Percentiles rank a stretch among this genome's conserved stretches.
These are phyloP conservation scores for Geranomyces variabilis DNA, from an alignment of 192 early-diverging fungal species.

Conservation along the genomic window DNA sequence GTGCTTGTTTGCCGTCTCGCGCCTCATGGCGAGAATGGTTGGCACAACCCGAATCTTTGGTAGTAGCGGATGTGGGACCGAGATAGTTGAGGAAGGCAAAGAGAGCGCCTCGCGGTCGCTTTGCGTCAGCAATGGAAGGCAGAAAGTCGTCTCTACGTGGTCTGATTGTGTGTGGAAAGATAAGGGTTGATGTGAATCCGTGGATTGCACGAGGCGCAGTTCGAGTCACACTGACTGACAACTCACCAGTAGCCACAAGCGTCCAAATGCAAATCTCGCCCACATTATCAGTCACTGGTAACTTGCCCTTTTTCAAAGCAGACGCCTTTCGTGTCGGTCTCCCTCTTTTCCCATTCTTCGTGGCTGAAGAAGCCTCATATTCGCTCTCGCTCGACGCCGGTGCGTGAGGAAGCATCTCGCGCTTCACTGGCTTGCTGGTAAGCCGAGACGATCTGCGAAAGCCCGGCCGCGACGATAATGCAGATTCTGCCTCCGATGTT, in stretches of 20 bases:
- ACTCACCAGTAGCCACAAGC: constrained; percentile 79
- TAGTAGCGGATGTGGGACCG: constrained; percentile 3
- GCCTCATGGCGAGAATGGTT: not conserved
- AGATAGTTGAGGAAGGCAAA: constrained; percentile 2
- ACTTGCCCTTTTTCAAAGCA: constrained; percentile 5
- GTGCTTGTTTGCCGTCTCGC: not conserved
- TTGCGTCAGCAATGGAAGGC: not conserved
- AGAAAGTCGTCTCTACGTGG: constrained; percentile 16
- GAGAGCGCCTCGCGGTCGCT: constrained; percentile 14
- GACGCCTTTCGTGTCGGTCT: constrained; percentile 2
- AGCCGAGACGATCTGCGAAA: too few relatives aligned
- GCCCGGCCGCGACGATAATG: too few relatives aligned
- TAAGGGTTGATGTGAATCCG: too few relatives aligned
- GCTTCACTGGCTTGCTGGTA: too few relatives aligned
- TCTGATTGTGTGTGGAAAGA: not conserved
- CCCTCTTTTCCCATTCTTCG: not conserved
- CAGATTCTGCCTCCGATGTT: too few relatives aligned
- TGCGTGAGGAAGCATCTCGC: too few relatives aligned
- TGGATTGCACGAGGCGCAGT: not conserved
- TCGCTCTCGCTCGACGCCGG: not conserved
- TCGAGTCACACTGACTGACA: not conserved
- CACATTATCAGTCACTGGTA: constrained; percentile 73
- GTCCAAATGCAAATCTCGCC: constrained; percentile 93
- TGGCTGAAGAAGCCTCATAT: not conserved
- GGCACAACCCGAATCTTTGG: not conserved